Evolutionary conservation across 257 asterid species (phyloP).

Genomic region (Osmanthus fragrans): DNA sequence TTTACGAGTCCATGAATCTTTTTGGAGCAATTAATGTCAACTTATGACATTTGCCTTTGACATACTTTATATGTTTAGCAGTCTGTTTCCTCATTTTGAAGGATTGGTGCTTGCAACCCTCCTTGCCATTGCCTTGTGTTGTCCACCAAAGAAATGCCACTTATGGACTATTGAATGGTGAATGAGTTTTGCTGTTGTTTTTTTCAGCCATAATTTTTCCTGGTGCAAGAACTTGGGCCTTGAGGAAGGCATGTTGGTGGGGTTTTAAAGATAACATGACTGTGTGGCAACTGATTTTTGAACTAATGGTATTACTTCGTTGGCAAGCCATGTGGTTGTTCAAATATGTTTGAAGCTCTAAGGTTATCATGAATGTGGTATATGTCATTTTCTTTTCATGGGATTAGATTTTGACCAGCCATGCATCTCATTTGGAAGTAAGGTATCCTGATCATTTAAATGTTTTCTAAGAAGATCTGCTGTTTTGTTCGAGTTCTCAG

Average conservation of each 20-base stretch:
- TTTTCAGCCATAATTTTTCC: conserved; percentile 83
- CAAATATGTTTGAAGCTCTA: conserved; percentile 27
- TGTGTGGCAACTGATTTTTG: conserved; percentile 26
- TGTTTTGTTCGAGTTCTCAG: conserved; percentile 25
- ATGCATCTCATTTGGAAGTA: conserved; percentile 28
- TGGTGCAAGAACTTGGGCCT: conserved; percentile 80
- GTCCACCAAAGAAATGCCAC: conserved; percentile 29
- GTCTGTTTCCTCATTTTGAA: conserved; percentile 10
- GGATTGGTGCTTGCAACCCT: conserved; percentile 22
- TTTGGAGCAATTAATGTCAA: neutral
- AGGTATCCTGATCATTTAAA: conserved; percentile 23
- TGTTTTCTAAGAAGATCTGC: conserved; percentile 22
- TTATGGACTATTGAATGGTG: conserved; percentile 45
- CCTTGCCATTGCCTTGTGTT: conserved; percentile 28
- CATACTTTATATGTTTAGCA: conserved; percentile 17
- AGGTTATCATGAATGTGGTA: conserved; percentile 25
- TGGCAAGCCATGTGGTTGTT: conserved; percentile 26
- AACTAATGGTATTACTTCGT: conserved; percentile 11
- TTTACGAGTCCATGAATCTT: neutral
- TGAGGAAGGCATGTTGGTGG: conserved; percentile 56
- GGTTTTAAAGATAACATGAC: conserved; percentile 37
- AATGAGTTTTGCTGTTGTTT: conserved; percentile 65
- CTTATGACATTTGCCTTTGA: neutral
- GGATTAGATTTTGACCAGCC: conserved; percentile 21
- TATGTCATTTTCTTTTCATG: conserved; percentile 20